Percentiles rank a stretch among this genome's conserved stretches.
Evolutionary conservation across 306 rosid species (phyloP).

Genomic region (Rosa lucieae): DNA sequence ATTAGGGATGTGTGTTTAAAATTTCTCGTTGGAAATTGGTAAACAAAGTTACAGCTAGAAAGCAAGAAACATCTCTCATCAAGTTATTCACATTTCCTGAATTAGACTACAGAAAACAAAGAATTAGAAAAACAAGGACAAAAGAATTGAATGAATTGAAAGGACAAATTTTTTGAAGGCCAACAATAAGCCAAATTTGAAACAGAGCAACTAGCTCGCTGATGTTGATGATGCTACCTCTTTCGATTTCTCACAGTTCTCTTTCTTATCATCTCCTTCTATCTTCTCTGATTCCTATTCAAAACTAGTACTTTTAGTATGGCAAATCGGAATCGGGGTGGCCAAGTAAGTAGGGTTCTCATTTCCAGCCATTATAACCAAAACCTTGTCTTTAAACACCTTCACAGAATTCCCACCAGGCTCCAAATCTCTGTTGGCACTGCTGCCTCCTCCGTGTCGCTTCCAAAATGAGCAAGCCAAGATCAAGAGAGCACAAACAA

Average conservation of each 20-base stretch:
- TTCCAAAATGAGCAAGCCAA: slow-evolving; percentile 84
- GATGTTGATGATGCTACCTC: slow-evolving; percentile 20
- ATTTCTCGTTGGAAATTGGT: neutral
- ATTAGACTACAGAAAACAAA: slow-evolving; percentile 18
- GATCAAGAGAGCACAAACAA: slow-evolving; percentile 74
- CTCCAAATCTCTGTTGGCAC: slow-evolving; percentile 33
- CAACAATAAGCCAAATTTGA: neutral
- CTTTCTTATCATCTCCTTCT: neutral
- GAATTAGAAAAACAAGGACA: neutral
- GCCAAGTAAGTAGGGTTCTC: slow-evolving; percentile 74
- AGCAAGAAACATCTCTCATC: slow-evolving; percentile 22
- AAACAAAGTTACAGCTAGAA: neutral
- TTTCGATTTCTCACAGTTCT: slow-evolving; percentile 26
- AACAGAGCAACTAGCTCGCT: neutral
- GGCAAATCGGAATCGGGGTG: slow-evolving; percentile 60
- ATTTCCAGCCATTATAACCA: slow-evolving; percentile 93
- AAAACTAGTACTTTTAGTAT: slow-evolving; percentile 23
- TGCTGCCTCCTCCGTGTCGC: slow-evolving; percentile 29
- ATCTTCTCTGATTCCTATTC: neutral
- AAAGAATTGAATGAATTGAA: neutral
- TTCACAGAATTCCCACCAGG: slow-evolving; percentile 22
- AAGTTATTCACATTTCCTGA: slow-evolving; percentile 51
- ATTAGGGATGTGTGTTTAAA: no score
- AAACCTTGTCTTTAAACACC: slow-evolving; percentile 62
- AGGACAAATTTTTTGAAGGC: neutral